Evolutionary conservation across 2,329 filamentous ascomycete genomes (phyloP).

Genomic region (Alternaria angustiovoidea): DNA sequence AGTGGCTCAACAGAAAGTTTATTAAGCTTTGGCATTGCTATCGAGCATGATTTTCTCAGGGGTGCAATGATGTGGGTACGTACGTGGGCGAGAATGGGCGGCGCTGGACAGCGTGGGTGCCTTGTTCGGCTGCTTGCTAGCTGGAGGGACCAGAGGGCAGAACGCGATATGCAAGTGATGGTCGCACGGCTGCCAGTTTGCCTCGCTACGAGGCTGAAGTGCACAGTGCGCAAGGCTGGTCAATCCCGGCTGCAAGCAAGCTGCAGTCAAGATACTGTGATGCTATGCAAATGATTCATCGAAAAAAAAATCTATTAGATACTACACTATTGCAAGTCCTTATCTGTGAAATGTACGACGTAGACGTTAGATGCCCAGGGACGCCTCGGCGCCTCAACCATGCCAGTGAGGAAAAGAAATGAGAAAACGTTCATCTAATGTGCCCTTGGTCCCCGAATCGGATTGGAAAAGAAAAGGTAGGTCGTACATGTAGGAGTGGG

Average conservation of each 20-base stretch:
- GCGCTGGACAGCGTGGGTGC: background rate
- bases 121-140: background rate
- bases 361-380: background rate
- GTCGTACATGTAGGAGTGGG: background rate
- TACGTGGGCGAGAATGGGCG: background rate
- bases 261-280: background rate
- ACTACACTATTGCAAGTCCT: conserved; percentile 4
- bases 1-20: conserved; percentile 4
- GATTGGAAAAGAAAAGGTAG: background rate
- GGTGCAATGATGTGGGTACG: background rate
- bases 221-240: background rate
- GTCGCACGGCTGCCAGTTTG: background rate
- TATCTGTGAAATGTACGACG: background rate
- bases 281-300: background rate
- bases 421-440: conserved; percentile 9
- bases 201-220: background rate
- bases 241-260: background rate
- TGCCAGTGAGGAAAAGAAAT: conserved; percentile 7
- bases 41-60: conserved; percentile 1
- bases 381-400: conserved; percentile 13
- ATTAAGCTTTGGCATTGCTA: background rate
- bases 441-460: conserved; percentile 5
- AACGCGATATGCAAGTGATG: background rate
- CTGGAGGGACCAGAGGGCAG: background rate
- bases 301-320: conserved; percentile 4